Conservation (phyloP, 192 early-diverging fungal species). For the Rhizophagus sp. region DNA sequence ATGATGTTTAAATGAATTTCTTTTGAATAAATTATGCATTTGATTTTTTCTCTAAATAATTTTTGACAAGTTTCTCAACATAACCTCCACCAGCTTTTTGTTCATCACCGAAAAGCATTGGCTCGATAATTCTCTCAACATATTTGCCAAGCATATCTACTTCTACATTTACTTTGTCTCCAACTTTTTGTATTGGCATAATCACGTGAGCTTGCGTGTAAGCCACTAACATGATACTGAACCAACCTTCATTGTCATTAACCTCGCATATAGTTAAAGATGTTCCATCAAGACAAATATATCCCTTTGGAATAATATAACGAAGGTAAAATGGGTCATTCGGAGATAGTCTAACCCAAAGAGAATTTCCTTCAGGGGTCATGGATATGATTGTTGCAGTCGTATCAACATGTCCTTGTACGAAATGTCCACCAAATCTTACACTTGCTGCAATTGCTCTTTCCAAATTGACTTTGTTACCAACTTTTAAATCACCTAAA, state of each 20-base stretch:
- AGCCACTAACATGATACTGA: conserved; percentile 95
- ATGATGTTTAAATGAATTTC: not conserved
- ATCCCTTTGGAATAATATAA: conserved; percentile 96
- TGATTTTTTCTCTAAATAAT: conserved; percentile 9
- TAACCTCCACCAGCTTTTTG: conserved; percentile 4
- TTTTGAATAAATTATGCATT: not conserved
- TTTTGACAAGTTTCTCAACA: conserved; percentile 22
- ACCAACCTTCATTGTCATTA: conserved; percentile 69
- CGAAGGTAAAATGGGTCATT: conserved; percentile 60
- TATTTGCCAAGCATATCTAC: conserved; percentile 99
- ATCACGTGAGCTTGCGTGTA: conserved; percentile 87
- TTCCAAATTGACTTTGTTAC: conserved; percentile 89
- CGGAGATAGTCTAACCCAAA: conserved; percentile 62
- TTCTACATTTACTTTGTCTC: conserved; percentile 88
- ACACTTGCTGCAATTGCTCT: conserved; percentile 85
- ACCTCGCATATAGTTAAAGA: conserved; percentile 94
- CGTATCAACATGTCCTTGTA: conserved; percentile 94
- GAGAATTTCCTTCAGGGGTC: conserved; percentile 87
- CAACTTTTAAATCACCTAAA: conserved; percentile 70
- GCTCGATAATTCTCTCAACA: conserved; percentile 70
- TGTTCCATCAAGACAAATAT: conserved; percentile 90
- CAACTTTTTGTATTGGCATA: conserved; percentile 71
- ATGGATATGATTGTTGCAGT: conserved; percentile 74
- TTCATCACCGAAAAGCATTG: conserved; percentile 34
- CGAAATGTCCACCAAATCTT: conserved; percentile 96